phyloP scores from a whole-genome alignment of 768 basidiomycete genomes.

The Punctularia strigosozonata region DNA sequence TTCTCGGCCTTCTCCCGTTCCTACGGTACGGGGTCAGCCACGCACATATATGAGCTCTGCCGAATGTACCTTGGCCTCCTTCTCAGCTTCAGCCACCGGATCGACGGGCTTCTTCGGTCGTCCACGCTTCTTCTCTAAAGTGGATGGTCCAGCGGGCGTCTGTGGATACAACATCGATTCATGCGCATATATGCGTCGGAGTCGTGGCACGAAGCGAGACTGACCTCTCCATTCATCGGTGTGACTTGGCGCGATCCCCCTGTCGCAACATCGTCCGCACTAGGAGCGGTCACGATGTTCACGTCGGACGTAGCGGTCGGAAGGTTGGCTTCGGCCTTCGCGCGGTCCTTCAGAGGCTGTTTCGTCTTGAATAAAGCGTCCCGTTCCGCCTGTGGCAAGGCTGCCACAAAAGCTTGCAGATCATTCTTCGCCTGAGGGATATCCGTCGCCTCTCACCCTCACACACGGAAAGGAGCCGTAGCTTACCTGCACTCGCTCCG shows the following conservation, averaged over 20 bases:
- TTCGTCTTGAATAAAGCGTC: constrained; percentile 36
- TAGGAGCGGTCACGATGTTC: no score
- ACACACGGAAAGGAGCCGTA: constrained; percentile 1
- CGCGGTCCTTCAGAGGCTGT: constrained; percentile 24
- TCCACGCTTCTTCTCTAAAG: constrained; percentile 15
- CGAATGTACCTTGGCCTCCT: constrained; percentile 37
- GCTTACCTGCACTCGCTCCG: constrained; percentile 56
- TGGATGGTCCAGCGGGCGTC: not conserved
- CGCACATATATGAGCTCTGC: no score
- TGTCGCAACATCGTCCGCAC: no score
- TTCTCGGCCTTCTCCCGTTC: no score
- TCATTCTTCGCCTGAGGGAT: constrained; percentile 44
- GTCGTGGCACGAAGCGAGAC: no score
- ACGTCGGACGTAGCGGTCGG: no score
- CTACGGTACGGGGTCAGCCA: no score
- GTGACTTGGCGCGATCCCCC: no score
- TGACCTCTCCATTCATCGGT: no score
- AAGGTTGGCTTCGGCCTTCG: constrained; percentile 1
- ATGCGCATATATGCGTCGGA: no score
- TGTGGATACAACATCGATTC: no score
- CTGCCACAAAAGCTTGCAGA: constrained; percentile 40
- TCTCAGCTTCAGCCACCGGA: no score
- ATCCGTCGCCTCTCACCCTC: not conserved
- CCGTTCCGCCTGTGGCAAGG: constrained; percentile 45
- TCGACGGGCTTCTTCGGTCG: constrained; percentile 43